Percentiles rank a stretch among this genome's conserved stretches.
Conservation (phyloP, 176 grass and related monocot species). For the Oryza meridionalis region DNA sequence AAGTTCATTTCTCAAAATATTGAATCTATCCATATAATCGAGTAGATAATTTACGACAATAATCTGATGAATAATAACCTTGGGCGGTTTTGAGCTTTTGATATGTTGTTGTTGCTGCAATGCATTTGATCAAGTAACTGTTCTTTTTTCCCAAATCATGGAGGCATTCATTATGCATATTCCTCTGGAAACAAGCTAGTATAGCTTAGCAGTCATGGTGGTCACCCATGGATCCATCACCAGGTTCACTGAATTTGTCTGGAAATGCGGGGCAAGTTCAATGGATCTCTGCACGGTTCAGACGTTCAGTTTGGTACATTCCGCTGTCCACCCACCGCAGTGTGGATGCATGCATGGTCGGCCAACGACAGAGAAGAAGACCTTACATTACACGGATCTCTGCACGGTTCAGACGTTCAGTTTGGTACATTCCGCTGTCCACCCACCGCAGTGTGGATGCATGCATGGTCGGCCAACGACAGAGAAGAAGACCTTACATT, state of each 20-base stretch:
- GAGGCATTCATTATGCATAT: background rate
- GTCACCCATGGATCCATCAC: background rate
- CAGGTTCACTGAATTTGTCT: constrained; percentile 28
- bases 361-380: background rate
- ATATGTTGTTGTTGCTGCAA: background rate
- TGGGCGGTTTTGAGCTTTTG: too few relatives aligned
- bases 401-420: too few relatives aligned
- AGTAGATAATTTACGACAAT: too few relatives aligned
- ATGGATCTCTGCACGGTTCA: background rate
- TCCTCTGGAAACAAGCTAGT: constrained; percentile 30
- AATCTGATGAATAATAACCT: too few relatives aligned
- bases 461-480: background rate
- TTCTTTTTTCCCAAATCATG: background rate
- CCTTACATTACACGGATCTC: background rate
- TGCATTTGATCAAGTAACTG: background rate
- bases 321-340: background rate
- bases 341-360: background rate
- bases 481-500: background rate
- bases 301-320: background rate
- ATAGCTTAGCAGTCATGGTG: constrained; percentile 5
- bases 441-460: background rate
- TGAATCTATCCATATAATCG: too few relatives aligned
- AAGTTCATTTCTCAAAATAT: too few relatives aligned
- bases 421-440: background rate
- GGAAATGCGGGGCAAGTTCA: constrained; percentile 19